Conservation (phyloP, 139 green algal species). For the Tetraselmis chui region DNA sequence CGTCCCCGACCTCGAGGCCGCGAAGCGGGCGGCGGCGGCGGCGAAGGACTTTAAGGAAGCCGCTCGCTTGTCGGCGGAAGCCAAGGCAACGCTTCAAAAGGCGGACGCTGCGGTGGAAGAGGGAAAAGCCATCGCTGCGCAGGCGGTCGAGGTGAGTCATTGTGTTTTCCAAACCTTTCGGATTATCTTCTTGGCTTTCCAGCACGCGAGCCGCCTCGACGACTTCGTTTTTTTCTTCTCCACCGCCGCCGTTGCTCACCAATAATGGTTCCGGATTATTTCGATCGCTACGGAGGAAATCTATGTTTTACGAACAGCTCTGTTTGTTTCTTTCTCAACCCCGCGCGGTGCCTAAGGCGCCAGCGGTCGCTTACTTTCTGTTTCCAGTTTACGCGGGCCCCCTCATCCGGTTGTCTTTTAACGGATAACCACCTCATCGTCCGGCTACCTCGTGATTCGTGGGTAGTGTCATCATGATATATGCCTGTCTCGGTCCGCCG, state of each 20-base stretch:
- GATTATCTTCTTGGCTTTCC: too few relatives aligned
- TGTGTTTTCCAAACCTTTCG: too few relatives aligned
- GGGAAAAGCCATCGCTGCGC: not conserved
- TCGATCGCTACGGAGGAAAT: not conserved
- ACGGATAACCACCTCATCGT: too few relatives aligned
- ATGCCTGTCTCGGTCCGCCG: too few relatives aligned
- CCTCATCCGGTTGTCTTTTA: too few relatives aligned
- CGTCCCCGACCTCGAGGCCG: constrained; percentile 43
- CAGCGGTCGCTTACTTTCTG: too few relatives aligned
- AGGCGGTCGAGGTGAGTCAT: not conserved
- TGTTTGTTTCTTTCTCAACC: not conserved
- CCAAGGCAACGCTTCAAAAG: constrained; percentile 18
- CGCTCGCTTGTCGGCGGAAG: constrained; percentile 40
- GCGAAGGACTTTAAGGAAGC: constrained; percentile 53
- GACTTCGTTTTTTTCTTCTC: not conserved
- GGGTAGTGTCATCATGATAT: too few relatives aligned
- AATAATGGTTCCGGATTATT: not conserved
- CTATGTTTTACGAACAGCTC: not conserved
- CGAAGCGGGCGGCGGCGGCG: constrained; percentile 47
- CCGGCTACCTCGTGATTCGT: too few relatives aligned
- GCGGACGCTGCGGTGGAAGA: not conserved
- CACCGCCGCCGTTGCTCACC: not conserved
- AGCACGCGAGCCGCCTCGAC: too few relatives aligned
- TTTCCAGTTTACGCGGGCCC: too few relatives aligned
- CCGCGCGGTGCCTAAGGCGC: too few relatives aligned